phyloP scores from a whole-genome alignment of 768 basidiomycete species.

The Suillus lakei region DNA sequence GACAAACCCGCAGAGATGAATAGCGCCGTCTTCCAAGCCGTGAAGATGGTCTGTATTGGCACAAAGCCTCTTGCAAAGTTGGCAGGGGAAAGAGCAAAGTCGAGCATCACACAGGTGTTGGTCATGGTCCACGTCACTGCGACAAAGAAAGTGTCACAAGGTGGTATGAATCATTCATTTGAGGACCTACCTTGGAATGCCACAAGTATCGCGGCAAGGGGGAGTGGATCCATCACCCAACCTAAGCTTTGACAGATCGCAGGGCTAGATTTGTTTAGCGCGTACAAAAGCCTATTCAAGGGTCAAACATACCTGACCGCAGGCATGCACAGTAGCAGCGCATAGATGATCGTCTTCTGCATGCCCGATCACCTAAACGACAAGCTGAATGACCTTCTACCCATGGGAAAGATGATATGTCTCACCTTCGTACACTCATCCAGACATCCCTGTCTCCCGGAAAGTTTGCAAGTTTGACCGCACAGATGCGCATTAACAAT shows the following conservation, averaged over 20 bases:
- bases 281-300: not conserved
- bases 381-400: not conserved
- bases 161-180: not conserved
- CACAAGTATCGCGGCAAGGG: constrained; percentile 48
- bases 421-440: constrained; percentile 56
- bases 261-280: constrained; percentile 38
- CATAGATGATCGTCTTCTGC: constrained; percentile 55
- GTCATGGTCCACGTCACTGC: constrained; percentile 50
- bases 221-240: constrained; percentile 35
- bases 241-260: constrained; percentile 39
- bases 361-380: constrained; percentile 51
- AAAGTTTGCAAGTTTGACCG: constrained; percentile 52
- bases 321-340: constrained; percentile 56
- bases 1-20: constrained; percentile 65
- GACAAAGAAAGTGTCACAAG: not conserved
- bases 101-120: constrained; percentile 52
- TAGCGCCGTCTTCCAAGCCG: constrained; percentile 40
- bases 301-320: constrained; percentile 49
- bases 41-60: constrained; percentile 55
- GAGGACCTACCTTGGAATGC: constrained; percentile 44
- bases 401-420: not conserved
- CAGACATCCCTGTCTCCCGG: constrained; percentile 55
- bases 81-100: constrained; percentile 57
- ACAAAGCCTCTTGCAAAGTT: constrained; percentile 61
- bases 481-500: constrained; percentile 55